These are phyloP conservation scores for Rhytidhysteron rufulum DNA, from an alignment of 2,329 filamentous ascomycete species.

Conservation along the genomic window DNA sequence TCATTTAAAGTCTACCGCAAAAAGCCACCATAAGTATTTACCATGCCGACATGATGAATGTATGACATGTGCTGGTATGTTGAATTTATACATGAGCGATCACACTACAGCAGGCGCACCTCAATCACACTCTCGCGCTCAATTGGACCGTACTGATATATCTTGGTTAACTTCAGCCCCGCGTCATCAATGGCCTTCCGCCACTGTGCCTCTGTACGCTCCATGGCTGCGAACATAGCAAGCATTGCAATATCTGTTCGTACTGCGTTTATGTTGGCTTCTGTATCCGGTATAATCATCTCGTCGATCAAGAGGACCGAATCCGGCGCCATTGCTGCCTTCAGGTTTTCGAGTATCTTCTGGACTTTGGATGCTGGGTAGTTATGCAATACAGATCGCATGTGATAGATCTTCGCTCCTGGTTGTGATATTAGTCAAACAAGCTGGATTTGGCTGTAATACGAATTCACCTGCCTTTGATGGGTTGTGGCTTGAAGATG, in stretches of 20 bases:
- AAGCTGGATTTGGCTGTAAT: too few relatives aligned
- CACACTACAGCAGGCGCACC: too few relatives aligned
- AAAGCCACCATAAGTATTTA: too few relatives aligned
- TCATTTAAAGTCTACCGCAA: too few relatives aligned
- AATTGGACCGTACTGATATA: background rate
- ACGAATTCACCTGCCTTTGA: too few relatives aligned
- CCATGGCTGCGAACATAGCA: constrained; percentile 3
- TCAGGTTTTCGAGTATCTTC: constrained; percentile 34
- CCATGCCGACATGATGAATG: too few relatives aligned
- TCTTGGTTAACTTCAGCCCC: background rate
- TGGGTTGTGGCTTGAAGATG: constrained; percentile 25
- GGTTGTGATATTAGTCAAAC: too few relatives aligned
- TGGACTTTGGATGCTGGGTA: constrained; percentile 33
- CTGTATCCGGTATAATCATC: constrained; percentile 34
- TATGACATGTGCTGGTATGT: too few relatives aligned
- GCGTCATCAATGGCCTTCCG: background rate
- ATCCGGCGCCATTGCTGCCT: constrained; percentile 27
- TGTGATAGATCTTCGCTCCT: constrained; percentile 26
- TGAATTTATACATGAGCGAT: too few relatives aligned
- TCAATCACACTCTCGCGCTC: too few relatives aligned
- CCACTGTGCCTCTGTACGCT: constrained; percentile 1
- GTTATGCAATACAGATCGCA: constrained; percentile 36
- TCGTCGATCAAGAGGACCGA: constrained; percentile 43
- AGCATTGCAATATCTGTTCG: constrained; percentile 40
- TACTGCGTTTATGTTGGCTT: constrained; percentile 28